Conservation (phyloP, 192 early-diverging fungal species). For the Spizellomyces punctatus region DNA sequence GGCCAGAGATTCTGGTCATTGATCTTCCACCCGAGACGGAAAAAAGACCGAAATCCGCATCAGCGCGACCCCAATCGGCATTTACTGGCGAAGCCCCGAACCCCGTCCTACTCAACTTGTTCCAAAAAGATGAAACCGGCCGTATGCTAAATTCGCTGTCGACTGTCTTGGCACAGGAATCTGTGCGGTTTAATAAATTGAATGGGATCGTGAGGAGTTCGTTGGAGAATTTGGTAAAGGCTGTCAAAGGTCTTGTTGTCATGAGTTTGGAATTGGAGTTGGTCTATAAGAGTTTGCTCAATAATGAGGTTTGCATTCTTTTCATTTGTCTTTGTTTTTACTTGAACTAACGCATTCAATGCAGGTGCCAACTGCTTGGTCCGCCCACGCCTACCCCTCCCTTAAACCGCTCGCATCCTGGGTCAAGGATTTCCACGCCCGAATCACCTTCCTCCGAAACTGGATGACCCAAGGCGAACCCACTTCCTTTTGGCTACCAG, state of each 20-base stretch:
- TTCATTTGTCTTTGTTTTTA: not conserved
- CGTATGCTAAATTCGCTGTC: constrained; percentile 61
- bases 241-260: constrained; percentile 63
- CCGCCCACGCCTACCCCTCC: constrained; percentile 56
- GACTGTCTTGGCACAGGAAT: constrained; percentile 58
- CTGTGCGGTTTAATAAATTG: constrained; percentile 58
- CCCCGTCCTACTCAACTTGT: constrained; percentile 45
- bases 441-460: constrained; percentile 40
- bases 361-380: constrained; percentile 56
- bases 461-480: constrained; percentile 61
- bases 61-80: not conserved
- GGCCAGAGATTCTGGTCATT: constrained; percentile 49
- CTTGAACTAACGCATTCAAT: constrained; percentile 8
- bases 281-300: constrained; percentile 58
- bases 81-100: constrained; percentile 1
- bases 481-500: constrained; percentile 60
- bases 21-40: constrained; percentile 38
- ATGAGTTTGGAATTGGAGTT: constrained; percentile 63
- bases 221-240: constrained; percentile 53
- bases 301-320: constrained; percentile 51
- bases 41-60: constrained; percentile 16
- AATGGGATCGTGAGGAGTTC: constrained; percentile 46
- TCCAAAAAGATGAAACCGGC: constrained; percentile 52
- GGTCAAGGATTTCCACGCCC: constrained; percentile 59
- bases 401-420: constrained; percentile 59